Conservation (phyloP, 331 rosid genomes). For the Dryas integrifolia region DNA sequence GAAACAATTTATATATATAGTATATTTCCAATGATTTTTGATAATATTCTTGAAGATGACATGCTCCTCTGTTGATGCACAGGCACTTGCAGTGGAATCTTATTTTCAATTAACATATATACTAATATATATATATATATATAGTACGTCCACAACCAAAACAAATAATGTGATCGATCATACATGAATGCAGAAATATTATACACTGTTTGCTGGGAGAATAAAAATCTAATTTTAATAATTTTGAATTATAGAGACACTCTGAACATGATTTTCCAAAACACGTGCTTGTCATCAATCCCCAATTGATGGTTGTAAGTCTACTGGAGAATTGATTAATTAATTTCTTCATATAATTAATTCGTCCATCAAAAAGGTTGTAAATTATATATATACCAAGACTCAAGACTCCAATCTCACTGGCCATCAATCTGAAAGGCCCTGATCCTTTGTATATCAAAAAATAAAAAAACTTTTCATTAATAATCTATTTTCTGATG, state of each 20-base stretch:
- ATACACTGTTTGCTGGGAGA: constrained; percentile 4
- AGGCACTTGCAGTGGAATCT: constrained; percentile 36
- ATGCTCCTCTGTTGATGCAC: constrained; percentile 27
- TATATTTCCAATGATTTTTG: constrained; percentile 20
- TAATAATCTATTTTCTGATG: background rate
- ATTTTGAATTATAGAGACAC: background rate
- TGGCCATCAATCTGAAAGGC: constrained; percentile 3
- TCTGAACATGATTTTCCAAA: constrained; percentile 6
- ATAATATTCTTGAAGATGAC: constrained; percentile 10
- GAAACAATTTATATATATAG: too few species aligned
- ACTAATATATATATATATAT: background rate
- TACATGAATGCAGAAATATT: constrained; percentile 19
- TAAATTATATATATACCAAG: too few species aligned
- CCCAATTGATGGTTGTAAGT: background rate
- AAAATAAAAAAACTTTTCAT: background rate
- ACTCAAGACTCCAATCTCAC: background rate
- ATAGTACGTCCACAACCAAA: constrained; percentile 15
- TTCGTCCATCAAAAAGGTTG: too few species aligned
- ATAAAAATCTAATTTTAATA: constrained; percentile 10
- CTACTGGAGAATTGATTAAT: background rate
- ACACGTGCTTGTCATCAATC: constrained; percentile 12
- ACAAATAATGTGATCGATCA: constrained; percentile 17
- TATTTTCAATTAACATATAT: background rate
- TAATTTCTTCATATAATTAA: background rate
- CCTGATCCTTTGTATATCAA: constrained; percentile 1